These are phyloP conservation scores for Rhynchosporium agropyri DNA, from an alignment of 2,329 filamentous ascomycete species.

Conservation along the genomic window DNA sequence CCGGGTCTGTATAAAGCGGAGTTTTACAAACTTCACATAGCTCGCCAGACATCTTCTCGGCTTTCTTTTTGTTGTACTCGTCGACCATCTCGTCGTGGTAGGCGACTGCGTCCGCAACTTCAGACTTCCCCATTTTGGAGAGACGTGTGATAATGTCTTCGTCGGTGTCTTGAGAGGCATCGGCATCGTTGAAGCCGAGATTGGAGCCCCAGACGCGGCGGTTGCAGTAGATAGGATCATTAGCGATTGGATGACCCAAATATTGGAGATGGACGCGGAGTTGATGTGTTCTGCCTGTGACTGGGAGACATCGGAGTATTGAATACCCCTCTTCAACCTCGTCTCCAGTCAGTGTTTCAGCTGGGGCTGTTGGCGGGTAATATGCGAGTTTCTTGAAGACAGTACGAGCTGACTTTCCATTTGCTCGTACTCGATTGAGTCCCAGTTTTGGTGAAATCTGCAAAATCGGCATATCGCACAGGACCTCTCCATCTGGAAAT, in stretches of 20 bases:
- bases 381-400: conserved; percentile 94
- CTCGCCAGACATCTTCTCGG: conserved; percentile 90
- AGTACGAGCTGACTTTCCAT: conserved; percentile 85
- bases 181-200: conserved; percentile 68
- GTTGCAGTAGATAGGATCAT: conserved; percentile 98
- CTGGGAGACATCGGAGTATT: conserved; percentile 88
- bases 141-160: conserved; percentile 87
- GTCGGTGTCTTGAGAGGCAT: conserved; percentile 73
- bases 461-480: conserved; percentile 92
- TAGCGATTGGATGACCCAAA: conserved; percentile 91
- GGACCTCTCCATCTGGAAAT: conserved; percentile 87
- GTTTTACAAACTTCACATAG: conserved; percentile 81
- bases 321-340: conserved; percentile 76
- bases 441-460: conserved; percentile 94
- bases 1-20: conserved; percentile 90
- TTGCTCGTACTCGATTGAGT: conserved; percentile 90
- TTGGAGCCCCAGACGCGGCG: conserved; percentile 84
- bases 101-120: conserved; percentile 85
- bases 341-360: conserved; percentile 45
- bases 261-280: conserved; percentile 93
- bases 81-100: conserved; percentile 95
- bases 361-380: conserved; percentile 61
- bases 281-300: conserved; percentile 94
- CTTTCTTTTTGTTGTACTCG: conserved; percentile 84
- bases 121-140: conserved; percentile 89